Conservation (phyloP, 2,329 filamentous ascomycete species). For the Camillea tinctor region DNA sequence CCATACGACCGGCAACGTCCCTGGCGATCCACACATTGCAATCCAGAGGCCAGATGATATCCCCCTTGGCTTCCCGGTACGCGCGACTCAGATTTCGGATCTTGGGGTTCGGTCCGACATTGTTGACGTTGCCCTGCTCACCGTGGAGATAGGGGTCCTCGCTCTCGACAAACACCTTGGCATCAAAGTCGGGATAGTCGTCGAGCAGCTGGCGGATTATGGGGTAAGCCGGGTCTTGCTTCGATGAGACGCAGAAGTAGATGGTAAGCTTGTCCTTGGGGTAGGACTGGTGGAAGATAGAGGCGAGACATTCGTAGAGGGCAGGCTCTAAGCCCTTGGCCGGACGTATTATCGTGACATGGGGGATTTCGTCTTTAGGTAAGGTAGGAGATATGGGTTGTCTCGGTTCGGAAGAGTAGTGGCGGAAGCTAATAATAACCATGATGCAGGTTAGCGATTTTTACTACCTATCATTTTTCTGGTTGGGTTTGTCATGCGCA, state of each 20-base stretch:
- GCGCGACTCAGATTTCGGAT: conserved; percentile 94
- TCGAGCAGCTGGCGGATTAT: conserved; percentile 68
- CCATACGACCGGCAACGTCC: conserved; percentile 81
- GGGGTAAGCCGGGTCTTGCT: conserved; percentile 73
- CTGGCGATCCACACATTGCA: conserved; percentile 92
- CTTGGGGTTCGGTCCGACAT: conserved; percentile 94
- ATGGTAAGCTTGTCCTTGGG: conserved; percentile 73
- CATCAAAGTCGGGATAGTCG: conserved; percentile 72
- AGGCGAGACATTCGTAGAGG: conserved; percentile 88
- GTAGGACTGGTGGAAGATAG: conserved; percentile 81
- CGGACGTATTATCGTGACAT: conserved; percentile 88
- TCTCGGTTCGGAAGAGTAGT: conserved; percentile 50
- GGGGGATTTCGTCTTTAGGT: conserved; percentile 59
- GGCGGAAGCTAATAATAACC: conserved; percentile 44
- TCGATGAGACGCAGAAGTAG: conserved; percentile 76
- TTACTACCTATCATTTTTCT: neutral
- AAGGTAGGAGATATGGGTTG: conserved; percentile 52
- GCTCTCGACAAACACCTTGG: conserved; percentile 73
- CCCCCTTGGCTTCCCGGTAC: conserved; percentile 82
- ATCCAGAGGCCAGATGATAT: conserved; percentile 92
- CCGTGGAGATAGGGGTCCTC: conserved; percentile 71
- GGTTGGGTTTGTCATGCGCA: neutral
- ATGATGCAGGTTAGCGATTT: conserved; percentile 1
- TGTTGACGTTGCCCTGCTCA: conserved; percentile 46
- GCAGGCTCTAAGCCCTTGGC: conserved; percentile 89